These are phyloP conservation scores for Daldinia decipiens DNA, from an alignment of 495 filamentous ascomycete genomes.

Conservation along the genomic window DNA sequence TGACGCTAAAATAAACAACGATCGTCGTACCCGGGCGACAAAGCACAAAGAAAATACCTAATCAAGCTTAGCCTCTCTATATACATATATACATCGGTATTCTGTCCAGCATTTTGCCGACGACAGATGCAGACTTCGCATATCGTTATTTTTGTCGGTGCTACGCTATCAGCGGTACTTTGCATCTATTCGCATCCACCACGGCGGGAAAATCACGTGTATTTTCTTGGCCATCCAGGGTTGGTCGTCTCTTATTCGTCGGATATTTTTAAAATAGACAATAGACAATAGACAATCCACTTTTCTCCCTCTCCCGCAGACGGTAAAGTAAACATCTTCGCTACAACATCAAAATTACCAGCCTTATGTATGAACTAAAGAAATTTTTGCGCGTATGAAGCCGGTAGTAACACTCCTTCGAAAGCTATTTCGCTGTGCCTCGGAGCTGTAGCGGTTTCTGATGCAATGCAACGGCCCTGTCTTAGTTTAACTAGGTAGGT, in stretches of 20 bases:
- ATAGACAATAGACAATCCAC: constrained; percentile 36
- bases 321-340: constrained; percentile 9
- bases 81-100: background rate
- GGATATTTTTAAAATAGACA: constrained; percentile 28
- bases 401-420: background rate
- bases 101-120: background rate
- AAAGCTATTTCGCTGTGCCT: constrained; percentile 11
- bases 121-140: background rate
- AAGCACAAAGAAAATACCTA: background rate
- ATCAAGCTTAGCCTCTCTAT: background rate
- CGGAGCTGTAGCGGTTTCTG: constrained; percentile 12
- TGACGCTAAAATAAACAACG: constrained; percentile 32
- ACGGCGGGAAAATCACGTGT: constrained; percentile 42
- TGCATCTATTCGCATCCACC: constrained; percentile 20
- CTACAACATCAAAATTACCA: constrained; percentile 18
- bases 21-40: constrained; percentile 27
- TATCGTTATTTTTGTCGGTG: constrained; percentile 20
- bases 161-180: constrained; percentile 6
- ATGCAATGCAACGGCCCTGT: constrained; percentile 26
- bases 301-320: constrained; percentile 9
- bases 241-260: constrained; percentile 25
- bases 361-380: constrained; percentile 5
- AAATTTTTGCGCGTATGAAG: background rate
- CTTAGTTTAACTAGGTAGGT: constrained; percentile 24
- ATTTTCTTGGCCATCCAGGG: constrained; percentile 26